Base-by-base conservation (phyloP, 495 filamentous ascomycete genomes). In the Penicillium mononematosum region DNA sequence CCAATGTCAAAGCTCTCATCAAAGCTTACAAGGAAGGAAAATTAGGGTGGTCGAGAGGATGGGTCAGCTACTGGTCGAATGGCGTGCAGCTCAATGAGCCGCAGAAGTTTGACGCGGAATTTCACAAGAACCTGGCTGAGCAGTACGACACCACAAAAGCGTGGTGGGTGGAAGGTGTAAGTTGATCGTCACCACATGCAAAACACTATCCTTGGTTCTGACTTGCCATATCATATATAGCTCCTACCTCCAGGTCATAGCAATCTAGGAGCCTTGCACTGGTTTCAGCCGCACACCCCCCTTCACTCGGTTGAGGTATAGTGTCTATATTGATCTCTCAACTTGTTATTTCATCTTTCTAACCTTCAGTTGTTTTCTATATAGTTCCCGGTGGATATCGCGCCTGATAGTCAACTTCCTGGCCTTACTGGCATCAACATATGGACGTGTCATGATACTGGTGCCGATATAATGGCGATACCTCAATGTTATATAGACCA, bases 101-200 rank as follows among this genome's bases (percentile, higher is more conserved):
- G 3, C 22, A n/a, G 14, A 11, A 51, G 16, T 51, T 51, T 16
- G 24, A 41, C 32, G 20, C 10, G 9, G 20, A 41, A 9, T 8
- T 41, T 8, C 49, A 51, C 9, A 38, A 41, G 24, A 27, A 5
- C 27, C 25, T 51, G 34, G 10, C 19, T 7, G 5, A n/a, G 22
- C 5, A 17, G 6, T n/a, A 51, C 9, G 49, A 51, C 19, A 41
- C 20, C 49, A 51, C 49, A 4, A 39, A 11, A 10, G 24, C 49
- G 3, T 51, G 31, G 31, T 51, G 49, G 49, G 49, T 51, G 14
- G 49, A 51, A 38, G 49, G 49, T 42, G 49, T 51, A 51, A 51
- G 34, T 51, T 36, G 6, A 36, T 36, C 14, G n/a, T 7, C 11
- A 25, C 27, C 9, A n/a, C 16, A 16, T 34, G 1, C 19, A 27